Percentiles rank a stretch among this genome's conserved stretches.
These are phyloP conservation scores for Dipteronia dyeriana DNA, from an alignment of 345 rosid genomes.

Conservation along the genomic window DNA sequence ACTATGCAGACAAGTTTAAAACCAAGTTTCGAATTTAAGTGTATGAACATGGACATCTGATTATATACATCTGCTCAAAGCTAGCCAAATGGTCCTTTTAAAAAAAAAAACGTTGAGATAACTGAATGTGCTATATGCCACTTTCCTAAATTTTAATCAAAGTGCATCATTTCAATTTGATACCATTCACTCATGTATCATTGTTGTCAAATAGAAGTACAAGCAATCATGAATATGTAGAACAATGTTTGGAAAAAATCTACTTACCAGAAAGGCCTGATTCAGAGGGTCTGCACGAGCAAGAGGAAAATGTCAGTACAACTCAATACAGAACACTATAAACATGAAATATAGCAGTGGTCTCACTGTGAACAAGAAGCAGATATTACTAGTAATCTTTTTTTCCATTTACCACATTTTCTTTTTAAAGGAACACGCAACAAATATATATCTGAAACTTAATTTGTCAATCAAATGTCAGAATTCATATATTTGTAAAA, in stretches of 20 bases:
- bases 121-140: neutral
- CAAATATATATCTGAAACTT: neutral
- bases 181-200: neutral
- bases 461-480: neutral
- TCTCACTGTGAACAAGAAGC: neutral
- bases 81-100: neutral
- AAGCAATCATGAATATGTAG: neutral
- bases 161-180: neutral
- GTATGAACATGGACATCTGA: neutral
- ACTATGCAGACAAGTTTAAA: neutral
- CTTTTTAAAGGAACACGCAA: neutral
- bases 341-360: neutral
- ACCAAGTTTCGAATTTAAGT: too few species aligned
- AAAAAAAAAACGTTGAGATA: neutral
- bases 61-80: neutral
- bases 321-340: neutral
- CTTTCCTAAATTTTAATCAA: neutral
- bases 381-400: neutral
- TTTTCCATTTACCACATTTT: neutral
- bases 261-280: slow-evolving; percentile 56
- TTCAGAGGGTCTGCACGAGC: slow-evolving; percentile 54
- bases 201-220: neutral
- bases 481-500: neutral
- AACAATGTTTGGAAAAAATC: neutral
- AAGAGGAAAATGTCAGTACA: slow-evolving; percentile 18